Conservation (phyloP, 495 filamentous ascomycete genomes). For the Penicillium longicatenatum region DNA sequence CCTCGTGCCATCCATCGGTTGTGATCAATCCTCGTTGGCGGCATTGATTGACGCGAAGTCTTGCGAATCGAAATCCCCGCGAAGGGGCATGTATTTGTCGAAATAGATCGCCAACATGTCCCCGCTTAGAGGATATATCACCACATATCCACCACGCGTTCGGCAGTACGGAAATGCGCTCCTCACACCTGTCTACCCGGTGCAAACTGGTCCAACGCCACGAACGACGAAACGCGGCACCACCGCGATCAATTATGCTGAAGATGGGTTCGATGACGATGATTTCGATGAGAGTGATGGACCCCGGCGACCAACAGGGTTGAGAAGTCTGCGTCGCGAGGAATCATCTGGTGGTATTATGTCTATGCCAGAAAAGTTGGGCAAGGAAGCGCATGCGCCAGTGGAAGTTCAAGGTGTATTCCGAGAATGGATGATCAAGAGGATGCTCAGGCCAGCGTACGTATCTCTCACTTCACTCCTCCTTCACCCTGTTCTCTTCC, state of each 20-base stretch:
- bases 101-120: constrained; percentile 51
- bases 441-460: constrained; percentile 57
- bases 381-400: constrained; percentile 78
- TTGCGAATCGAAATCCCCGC: constrained; percentile 17
- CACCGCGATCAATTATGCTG: constrained; percentile 94
- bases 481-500: background rate
- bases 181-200: constrained; percentile 79
- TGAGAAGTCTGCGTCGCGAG: constrained; percentile 80
- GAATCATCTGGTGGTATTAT: constrained; percentile 64
- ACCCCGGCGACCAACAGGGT: constrained; percentile 76
- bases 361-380: constrained; percentile 70
- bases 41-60: constrained; percentile 24
- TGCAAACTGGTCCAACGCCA: constrained; percentile 64
- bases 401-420: constrained; percentile 88
- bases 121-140: constrained; percentile 83
- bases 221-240: constrained; percentile 97
- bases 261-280: constrained; percentile 92
- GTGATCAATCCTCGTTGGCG: constrained; percentile 19
- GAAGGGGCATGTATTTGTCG: constrained; percentile 47
- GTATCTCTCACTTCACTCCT: constrained; percentile 10
- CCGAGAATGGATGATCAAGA: constrained; percentile 91
- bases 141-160: constrained; percentile 88
- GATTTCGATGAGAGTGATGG: constrained; percentile 88
- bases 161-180: constrained; percentile 92
- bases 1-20: constrained; percentile 2